A percentile compares a stretch with the other conserved stretches of the same genome.
phyloP scores from a whole-genome alignment of 23 red algal genomes.

The Gracilaria domingensis region DNA sequence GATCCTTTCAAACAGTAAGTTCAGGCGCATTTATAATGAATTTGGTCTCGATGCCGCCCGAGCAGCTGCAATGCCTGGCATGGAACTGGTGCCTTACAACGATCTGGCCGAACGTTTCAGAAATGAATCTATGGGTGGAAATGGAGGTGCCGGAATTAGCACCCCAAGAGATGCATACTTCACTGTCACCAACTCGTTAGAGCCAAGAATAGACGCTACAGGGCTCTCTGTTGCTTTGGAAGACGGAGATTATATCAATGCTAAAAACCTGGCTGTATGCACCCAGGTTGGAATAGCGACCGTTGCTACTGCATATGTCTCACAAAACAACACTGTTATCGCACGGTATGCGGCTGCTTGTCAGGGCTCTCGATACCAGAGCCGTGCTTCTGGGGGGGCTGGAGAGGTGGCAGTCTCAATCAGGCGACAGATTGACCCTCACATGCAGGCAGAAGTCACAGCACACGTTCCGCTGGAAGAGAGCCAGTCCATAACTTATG shows the following conservation, averaged over 20 bases:
- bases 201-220: constrained; percentile 74
- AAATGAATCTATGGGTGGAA: constrained; percentile 27
- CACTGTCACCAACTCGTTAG: constrained; percentile 66
- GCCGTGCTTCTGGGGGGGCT: constrained; percentile 6
- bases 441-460: constrained; percentile 57
- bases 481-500: constrained; percentile 13
- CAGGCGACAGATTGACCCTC: constrained; percentile 44
- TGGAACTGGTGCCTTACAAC: constrained; percentile 68
- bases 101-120: constrained; percentile 62
- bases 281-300: constrained; percentile 70
- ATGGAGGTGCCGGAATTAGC: constrained; percentile 24
- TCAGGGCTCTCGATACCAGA: neutral
- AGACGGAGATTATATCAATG: constrained; percentile 41
- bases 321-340: constrained; percentile 53
- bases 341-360: constrained; percentile 51
- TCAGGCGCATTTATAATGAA: constrained; percentile 89
- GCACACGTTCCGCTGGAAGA: constrained; percentile 59
- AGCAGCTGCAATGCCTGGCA: constrained; percentile 51
- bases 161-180: constrained; percentile 71
- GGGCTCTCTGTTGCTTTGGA: constrained; percentile 76
- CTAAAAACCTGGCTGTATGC: constrained; percentile 32
- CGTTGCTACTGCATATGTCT: constrained; percentile 74
- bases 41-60: constrained; percentile 88
- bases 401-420: constrained; percentile 57
- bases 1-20: constrained; percentile 87